phyloP scores from a whole-genome alignment of 495 filamentous ascomycete species.

The Umbilicaria muhlenbergii region DNA sequence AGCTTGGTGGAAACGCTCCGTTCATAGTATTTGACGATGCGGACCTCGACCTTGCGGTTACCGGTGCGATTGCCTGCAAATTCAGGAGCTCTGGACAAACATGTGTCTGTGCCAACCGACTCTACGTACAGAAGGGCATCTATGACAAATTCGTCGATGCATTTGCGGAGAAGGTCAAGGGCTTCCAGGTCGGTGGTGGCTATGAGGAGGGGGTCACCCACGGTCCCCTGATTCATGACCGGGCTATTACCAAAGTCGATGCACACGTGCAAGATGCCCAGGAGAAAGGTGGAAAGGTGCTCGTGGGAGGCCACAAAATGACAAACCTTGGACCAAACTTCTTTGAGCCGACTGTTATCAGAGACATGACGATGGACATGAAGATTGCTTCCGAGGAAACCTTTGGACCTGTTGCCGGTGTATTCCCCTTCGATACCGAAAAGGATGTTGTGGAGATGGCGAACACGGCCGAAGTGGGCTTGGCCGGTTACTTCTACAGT shows the following conservation, averaged over 20 bases:
- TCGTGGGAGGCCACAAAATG: conserved; percentile 53
- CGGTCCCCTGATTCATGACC: conserved; percentile 68
- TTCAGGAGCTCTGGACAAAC: conserved; percentile 84
- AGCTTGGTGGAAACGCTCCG: conserved; percentile 80
- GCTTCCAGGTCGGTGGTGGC: conserved; percentile 63
- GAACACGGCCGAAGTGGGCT: conserved; percentile 59
- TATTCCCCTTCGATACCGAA: conserved; percentile 74
- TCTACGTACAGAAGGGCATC: conserved; percentile 66
- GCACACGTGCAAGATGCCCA: conserved; percentile 64
- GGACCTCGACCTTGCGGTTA: conserved; percentile 61
- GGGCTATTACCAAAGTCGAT: conserved; percentile 61
- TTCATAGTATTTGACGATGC: conserved; percentile 93
- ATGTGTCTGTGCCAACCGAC: conserved; percentile 78
- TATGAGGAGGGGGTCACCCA: conserved; percentile 58
- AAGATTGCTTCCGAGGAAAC: conserved; percentile 66
- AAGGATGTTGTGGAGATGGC: conserved; percentile 70
- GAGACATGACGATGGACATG: conserved; percentile 71
- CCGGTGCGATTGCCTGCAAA: conserved; percentile 61
- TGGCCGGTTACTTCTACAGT: conserved; percentile 80
- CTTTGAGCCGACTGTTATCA: conserved; percentile 67
- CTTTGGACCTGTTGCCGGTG: conserved; percentile 69
- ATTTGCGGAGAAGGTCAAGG: conserved; percentile 58
- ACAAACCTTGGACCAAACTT: conserved; percentile 58
- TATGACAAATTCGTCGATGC: conserved; percentile 60
- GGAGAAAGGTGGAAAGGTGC: conserved; percentile 54